Percentiles rank a stretch among this genome's conserved stretches.
Conservation (phyloP, 768 basidiomycete species). For the Gautieria morchelliformis region DNA sequence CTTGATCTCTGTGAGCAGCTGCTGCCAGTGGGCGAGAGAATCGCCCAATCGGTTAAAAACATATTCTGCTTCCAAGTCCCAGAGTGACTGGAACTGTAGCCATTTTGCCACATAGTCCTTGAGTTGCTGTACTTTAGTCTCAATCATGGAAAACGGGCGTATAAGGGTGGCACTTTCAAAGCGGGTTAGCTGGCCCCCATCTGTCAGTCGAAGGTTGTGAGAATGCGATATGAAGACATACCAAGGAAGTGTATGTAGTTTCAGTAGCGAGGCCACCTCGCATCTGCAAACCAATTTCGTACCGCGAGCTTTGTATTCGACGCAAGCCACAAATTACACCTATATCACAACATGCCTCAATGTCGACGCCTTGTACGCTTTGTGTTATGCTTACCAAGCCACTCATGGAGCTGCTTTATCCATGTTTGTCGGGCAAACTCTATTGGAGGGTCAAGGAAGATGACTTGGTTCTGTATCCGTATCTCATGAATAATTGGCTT, state of each 20-base stretch:
- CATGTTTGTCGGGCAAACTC: conserved; percentile 87
- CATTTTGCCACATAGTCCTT: conserved; percentile 92
- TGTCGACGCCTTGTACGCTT: background rate
- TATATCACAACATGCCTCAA: conserved; percentile 16
- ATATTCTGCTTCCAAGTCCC: conserved; percentile 96
- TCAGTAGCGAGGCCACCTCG: conserved; percentile 55
- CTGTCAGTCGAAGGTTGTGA: conserved; percentile 9
- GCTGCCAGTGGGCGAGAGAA: conserved; percentile 88
- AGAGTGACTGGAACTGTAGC: conserved; percentile 97
- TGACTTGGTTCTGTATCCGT: conserved; percentile 96
- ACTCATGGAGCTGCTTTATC: conserved; percentile 83
- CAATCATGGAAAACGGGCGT: conserved; percentile 78
- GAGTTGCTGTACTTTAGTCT: conserved; percentile 78
- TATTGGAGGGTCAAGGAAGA: conserved; percentile 96
- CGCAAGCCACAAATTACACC: conserved; percentile 81
- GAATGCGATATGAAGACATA: conserved; percentile 26
- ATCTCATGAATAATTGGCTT: conserved; percentile 92
- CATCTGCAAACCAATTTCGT: conserved; percentile 88
- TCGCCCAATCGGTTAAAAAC: conserved; percentile 95
- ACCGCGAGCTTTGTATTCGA: conserved; percentile 88
- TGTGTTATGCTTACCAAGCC: conserved; percentile 49
- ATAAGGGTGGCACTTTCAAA: conserved; percentile 68
- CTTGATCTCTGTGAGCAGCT: conserved; percentile 93
- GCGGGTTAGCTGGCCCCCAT: conserved; percentile 47
- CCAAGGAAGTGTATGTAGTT: conserved; percentile 75